Evolutionary conservation across 768 basidiomycete genomes (phyloP), one percentile per base, ranked within the genome.

Genomic region (Boletus rubropictus): DNA sequence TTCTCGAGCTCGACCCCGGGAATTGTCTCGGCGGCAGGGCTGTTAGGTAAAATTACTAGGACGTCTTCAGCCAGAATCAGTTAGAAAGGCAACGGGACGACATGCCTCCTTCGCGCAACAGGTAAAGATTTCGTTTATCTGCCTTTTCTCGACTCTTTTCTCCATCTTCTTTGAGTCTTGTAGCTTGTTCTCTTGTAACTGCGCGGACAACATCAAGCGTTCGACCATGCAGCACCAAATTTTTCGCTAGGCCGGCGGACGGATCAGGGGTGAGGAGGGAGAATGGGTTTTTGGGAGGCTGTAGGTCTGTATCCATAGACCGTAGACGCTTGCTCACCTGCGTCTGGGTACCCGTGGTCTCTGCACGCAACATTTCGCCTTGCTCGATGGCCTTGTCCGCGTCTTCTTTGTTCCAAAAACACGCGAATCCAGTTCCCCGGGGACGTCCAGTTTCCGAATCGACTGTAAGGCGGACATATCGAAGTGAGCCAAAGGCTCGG

Each of bases 41-140:
- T 81, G 57, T 88, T 91, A 2, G 93, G 89, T 55, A 96, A 76
- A 54, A 99, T 89, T 37, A 95, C 96, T 98, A 48, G 18, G 21
- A 28, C 7, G n/a, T 10, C 10, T 24, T 42, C 1, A 39, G 31
- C 21, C 44, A 38, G 50, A 6, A 54, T 33, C 3, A 17, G 21
- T 7, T 4, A 17, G 22, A 8, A 29, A 17, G 9, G 21, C 15
- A 41, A 43, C 4, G 46, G 24, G 32, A 42, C 29, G 7, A 24
- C 69, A 56, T 59, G 89, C 94, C 89, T 73, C 96, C 96, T 79
- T 99, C 96, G 11, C 90, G 81, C 55, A 99, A 77, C 49, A 99
- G 80, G 64, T 99, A 97, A 62, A 96, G 81, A 62, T 97, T 96
- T 20, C 95, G 79, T 64, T 95, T 94, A 67, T 99, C 96, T 1